A percentile compares a stretch with the other conserved stretches of the same genome.
These are phyloP conservation scores for Myotisia sp. DNA, from an alignment of 2,329 filamentous ascomycete species.

Conservation along the genomic window DNA sequence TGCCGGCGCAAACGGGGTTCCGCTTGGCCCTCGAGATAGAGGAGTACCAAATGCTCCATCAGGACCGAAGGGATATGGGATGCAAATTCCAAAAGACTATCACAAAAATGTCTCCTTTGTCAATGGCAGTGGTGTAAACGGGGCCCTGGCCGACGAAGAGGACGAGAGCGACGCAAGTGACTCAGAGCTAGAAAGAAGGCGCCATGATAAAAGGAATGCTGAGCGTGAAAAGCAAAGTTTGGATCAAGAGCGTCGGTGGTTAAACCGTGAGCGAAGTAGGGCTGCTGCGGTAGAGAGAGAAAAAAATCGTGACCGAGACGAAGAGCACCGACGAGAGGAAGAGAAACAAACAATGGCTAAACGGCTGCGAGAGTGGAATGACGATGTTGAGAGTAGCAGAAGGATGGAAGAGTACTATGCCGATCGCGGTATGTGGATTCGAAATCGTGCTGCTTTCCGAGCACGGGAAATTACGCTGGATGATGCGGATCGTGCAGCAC, in stretches of 20 bases:
- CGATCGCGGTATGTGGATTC: slow-evolving; percentile 71
- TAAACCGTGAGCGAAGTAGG: slow-evolving; percentile 72
- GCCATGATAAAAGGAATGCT: slow-evolving; percentile 53
- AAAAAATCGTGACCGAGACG: slow-evolving; percentile 61
- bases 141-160: slow-evolving; percentile 54
- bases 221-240: slow-evolving; percentile 69
- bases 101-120: slow-evolving; percentile 71
- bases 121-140: slow-evolving; percentile 58
- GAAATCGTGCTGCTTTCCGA: slow-evolving; percentile 61
- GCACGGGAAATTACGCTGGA: slow-evolving; percentile 62
- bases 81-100: slow-evolving; percentile 54
- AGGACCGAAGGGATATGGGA: slow-evolving; percentile 48
- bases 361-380: slow-evolving; percentile 69
- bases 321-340: slow-evolving; percentile 50
- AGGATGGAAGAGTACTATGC: slow-evolving; percentile 72
- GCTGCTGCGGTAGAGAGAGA: slow-evolving; percentile 78
- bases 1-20: slow-evolving; percentile 57
- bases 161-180: slow-evolving; percentile 82
- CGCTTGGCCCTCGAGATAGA: slow-evolving; percentile 55
- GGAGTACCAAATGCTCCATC: slow-evolving; percentile 62
- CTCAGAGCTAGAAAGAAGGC: slow-evolving; percentile 63
- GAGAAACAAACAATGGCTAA: slow-evolving; percentile 55
- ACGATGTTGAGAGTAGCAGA: slow-evolving; percentile 62
- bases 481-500: slow-evolving; percentile 64
- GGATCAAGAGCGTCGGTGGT: slow-evolving; percentile 79